Base-by-base conservation (phyloP, 306 rosid species). In the Gastrolobium bilobum region DNA sequence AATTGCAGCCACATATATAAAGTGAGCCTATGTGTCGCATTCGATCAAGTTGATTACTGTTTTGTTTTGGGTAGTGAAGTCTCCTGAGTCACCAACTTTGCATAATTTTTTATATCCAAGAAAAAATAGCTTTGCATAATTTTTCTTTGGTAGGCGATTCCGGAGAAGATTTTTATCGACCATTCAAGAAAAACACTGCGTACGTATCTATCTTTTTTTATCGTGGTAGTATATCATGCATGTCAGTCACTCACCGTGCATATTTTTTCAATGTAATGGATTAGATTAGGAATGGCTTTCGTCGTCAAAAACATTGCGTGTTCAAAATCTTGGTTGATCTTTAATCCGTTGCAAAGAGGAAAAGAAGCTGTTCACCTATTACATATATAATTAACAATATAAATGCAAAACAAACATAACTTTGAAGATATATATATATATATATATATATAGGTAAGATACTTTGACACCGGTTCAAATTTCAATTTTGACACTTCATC, bases 261-360 rank as follows among this genome's bases (percentile, higher is more conserved):
- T 30, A 46, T 53, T 51, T 43, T 68, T 82, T 60, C 73, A 68
- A 82, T 39, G 78, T 10, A 58, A 59, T 3, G 30, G 60, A 75
- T 75, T 7, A 13, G 46, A 44, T 66, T 44, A 64, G 60, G 51
- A 65, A 46, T 80, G 69, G 56, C 53, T 33, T 73, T 68, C 66
- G 37, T 75, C 73, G 10, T 69, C 71, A 65, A 64, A n/a, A 54
- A 52, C 86, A 60, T 82, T 69, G 77, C 68, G 85, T 82, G 82
- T 68, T 61, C 38, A 30, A 68, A 39, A 67, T 48, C 71, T 57
- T 29, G 40, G 7, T 54, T 11, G 30, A 54, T 40, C 3, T 72
- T 29, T 30, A 11, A 46, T 7, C 42, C 77, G 31, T 14, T 20
- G 64, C 30, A 33, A 34, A 13, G 48, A 33, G 48, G 20, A 29